Conservation (phyloP, 495 filamentous ascomycete genomes). For the Physcia stellaris region DNA sequence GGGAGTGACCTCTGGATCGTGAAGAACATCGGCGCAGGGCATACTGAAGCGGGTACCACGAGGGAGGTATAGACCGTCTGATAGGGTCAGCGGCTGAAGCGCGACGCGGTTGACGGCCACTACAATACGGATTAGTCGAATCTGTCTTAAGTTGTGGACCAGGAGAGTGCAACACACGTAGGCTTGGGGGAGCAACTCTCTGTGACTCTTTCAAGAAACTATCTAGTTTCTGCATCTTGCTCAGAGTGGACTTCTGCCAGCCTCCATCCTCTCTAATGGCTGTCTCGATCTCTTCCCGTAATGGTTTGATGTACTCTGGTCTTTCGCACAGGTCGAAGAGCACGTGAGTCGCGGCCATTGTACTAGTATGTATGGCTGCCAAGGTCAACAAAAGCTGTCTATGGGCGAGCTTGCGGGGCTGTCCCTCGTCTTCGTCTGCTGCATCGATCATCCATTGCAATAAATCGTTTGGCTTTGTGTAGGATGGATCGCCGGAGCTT, state of each 20-base stretch:
- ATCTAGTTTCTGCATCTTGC: conserved; percentile 29
- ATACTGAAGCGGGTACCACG: conserved; percentile 17
- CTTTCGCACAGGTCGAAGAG: conserved; percentile 28
- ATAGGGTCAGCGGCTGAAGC: conserved; percentile 24
- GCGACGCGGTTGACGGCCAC: conserved; percentile 26
- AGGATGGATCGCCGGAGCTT: not conserved
- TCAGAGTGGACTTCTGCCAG: conserved; percentile 23
- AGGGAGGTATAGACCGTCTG: conserved; percentile 30
- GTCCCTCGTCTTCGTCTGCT: not conserved
- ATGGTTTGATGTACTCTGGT: conserved; percentile 21
- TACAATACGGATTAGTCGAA: not conserved
- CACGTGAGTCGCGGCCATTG: conserved; percentile 25
- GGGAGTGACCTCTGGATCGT: conserved; percentile 8
- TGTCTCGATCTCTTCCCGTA: conserved; percentile 26
- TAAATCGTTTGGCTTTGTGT: not conserved
- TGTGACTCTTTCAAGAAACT: conserved; percentile 35
- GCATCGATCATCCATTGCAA: conserved; percentile 4
- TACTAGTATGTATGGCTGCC: conserved; percentile 33
- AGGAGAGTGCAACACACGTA: conserved; percentile 21
- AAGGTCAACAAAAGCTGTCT: conserved; percentile 8
- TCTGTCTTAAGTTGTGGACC: no score
- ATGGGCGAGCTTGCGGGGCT: not conserved
- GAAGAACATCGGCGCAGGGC: conserved; percentile 10
- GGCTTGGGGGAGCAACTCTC: conserved; percentile 21
- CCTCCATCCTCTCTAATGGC: conserved; percentile 24